A percentile compares a stretch with the other conserved stretches of the same genome.
These are phyloP conservation scores for Penicillium occitanis DNA, from an alignment of 2,329 filamentous ascomycete genomes.

Conservation along the genomic window DNA sequence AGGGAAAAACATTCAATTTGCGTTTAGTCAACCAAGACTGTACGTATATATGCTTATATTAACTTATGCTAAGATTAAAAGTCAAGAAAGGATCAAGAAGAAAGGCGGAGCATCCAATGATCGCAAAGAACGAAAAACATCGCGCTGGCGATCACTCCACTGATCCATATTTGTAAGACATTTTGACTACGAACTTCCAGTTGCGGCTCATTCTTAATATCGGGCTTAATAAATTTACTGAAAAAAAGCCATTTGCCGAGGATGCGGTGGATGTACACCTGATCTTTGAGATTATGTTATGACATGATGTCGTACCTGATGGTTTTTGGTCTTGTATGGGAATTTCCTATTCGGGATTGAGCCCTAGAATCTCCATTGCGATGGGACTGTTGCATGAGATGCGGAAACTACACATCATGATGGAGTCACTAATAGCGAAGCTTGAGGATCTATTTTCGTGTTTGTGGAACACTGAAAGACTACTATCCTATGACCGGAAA, in stretches of 20 bases:
- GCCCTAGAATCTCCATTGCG: background rate
- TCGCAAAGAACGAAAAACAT: background rate
- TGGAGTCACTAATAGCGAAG: background rate
- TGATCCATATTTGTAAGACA: slow-evolving; percentile 6
- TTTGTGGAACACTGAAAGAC: background rate
- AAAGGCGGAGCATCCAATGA: background rate
- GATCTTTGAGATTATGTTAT: background rate
- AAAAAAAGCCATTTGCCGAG: background rate
- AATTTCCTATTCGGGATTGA: background rate
- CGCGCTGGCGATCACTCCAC: slow-evolving; percentile 6
- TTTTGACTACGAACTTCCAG: background rate
- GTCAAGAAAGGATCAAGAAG: background rate
- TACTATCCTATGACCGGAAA: background rate
- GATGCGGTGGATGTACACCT: background rate
- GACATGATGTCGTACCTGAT: background rate
- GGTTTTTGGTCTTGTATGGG: background rate
- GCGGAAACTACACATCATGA: background rate
- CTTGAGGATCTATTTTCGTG: background rate
- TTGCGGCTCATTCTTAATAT: background rate
- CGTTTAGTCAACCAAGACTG: background rate
- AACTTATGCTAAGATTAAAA: background rate
- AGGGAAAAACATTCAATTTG: background rate
- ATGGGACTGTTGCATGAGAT: background rate
- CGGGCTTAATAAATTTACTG: background rate
- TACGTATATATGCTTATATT: background rate